A percentile compares a stretch with the other conserved stretches of the same genome.
These are phyloP conservation scores for Sparassis latifolia DNA, from an alignment of 1,284 basidiomycete species.

Conservation along the genomic window DNA sequence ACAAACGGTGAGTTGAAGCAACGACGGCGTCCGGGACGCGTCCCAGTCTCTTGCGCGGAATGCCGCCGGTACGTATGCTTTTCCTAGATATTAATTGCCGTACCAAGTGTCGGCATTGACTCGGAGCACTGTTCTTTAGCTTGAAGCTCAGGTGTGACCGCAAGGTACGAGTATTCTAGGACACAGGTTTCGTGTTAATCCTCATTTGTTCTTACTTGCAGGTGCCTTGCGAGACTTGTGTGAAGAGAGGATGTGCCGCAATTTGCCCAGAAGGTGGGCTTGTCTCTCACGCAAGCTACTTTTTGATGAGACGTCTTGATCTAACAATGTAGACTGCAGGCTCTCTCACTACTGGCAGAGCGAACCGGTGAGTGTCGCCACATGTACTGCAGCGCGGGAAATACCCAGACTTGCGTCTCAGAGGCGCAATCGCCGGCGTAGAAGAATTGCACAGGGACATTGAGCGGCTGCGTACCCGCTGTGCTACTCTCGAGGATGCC, in stretches of 20 bases:
- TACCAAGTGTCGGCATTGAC: not conserved
- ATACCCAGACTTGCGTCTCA: conserved; percentile 13
- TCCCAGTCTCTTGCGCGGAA: conserved; percentile 66
- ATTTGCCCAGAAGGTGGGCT: conserved; percentile 62
- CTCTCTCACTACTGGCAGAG: conserved; percentile 49
- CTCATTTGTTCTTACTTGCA: conserved; percentile 17
- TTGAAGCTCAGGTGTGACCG: conserved; percentile 70
- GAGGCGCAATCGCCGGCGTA: conserved; percentile 56
- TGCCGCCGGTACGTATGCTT: conserved; percentile 42
- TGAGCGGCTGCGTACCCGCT: conserved; percentile 44
- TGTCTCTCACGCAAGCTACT: not conserved
- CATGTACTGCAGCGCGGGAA: too few species aligned
- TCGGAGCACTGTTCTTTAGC: conserved; percentile 23
- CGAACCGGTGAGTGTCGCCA: conserved; percentile 28
- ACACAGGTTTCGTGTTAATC: conserved; percentile 2
- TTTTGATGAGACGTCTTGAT: not conserved
- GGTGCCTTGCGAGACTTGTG: conserved; percentile 69
- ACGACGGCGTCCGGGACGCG: conserved; percentile 39
- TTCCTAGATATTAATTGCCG: not conserved
- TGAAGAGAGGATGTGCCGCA: conserved; percentile 58
- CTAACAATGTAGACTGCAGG: conserved; percentile 29
- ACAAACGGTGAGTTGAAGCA: conserved; percentile 16
- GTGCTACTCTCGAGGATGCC: conserved; percentile 53
- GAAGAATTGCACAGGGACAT: conserved; percentile 63
- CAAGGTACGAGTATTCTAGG: conserved; percentile 33